Evolutionary conservation across 331 rosid species (phyloP).

Genomic region (Dryas integrifolia): DNA sequence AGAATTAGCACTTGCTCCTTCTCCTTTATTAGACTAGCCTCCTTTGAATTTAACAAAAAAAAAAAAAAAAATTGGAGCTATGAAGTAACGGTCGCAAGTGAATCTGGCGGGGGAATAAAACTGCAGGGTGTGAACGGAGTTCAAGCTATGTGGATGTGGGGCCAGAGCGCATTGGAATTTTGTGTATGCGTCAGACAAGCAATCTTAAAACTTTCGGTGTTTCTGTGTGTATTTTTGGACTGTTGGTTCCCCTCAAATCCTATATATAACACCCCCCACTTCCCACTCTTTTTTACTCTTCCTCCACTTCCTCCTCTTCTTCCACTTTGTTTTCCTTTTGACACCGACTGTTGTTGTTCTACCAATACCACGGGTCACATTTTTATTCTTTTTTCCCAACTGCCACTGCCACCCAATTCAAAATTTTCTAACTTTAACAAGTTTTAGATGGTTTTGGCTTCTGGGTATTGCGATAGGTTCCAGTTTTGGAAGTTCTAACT

Average conservation of each 20-base stretch:
- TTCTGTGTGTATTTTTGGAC: conserved; percentile 36
- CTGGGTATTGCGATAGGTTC: conserved; percentile 34
- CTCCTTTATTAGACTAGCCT: no score
- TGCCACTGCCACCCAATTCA: neutral
- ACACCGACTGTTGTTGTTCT: conserved; percentile 7
- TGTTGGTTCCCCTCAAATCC: conserved; percentile 35
- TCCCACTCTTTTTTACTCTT: conserved; percentile 53
- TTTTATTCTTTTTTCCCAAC: neutral
- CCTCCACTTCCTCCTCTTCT: conserved; percentile 19
- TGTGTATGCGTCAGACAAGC: conserved; percentile 58
- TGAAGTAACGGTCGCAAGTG: conserved; percentile 35
- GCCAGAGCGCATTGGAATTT: conserved; percentile 58
- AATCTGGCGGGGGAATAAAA: conserved; percentile 42
- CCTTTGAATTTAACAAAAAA: no score
- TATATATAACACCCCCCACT: conserved; percentile 38
- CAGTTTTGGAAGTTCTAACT: conserved; percentile 28
- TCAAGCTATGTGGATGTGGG: conserved; percentile 50
- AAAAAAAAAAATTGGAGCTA: neutral
- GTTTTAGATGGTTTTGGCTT: conserved; percentile 23
- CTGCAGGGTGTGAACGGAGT: conserved; percentile 54
- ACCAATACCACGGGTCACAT: conserved; percentile 8
- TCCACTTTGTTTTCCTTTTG: conserved; percentile 7
- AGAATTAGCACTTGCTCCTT: no score
- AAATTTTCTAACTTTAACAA: neutral
- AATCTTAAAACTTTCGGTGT: conserved; percentile 81